These are phyloP conservation scores for Mucor racemosus DNA, from an alignment of 371 early-diverging fungal genomes.

Conservation along the genomic window DNA sequence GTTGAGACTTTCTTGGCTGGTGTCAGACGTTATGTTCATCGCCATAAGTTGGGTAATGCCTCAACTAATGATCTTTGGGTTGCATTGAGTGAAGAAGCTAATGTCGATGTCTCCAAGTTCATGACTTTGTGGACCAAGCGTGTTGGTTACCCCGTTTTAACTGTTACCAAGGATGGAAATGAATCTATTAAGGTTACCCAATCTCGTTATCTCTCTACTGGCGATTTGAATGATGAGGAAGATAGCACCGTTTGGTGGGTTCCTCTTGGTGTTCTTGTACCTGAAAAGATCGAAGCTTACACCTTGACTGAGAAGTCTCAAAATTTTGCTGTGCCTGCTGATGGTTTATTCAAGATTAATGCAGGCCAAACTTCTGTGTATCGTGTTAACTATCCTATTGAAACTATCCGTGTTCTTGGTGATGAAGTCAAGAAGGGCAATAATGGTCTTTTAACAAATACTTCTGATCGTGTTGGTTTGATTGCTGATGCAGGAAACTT, in stretches of 20 bases:
- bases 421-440: constrained; percentile 56
- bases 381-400: constrained; percentile 73
- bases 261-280: constrained; percentile 61
- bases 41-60: constrained; percentile 82
- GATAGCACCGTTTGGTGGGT: constrained; percentile 63
- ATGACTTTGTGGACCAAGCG: constrained; percentile 87
- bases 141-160: constrained; percentile 82
- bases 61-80: constrained; percentile 84
- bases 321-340: constrained; percentile 43
- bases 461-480: constrained; percentile 73
- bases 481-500: constrained; percentile 68
- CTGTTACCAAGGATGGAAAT: constrained; percentile 58
- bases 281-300: constrained; percentile 35
- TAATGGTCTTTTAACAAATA: constrained; percentile 54
- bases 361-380: constrained; percentile 66
- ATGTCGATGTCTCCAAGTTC: constrained; percentile 71
- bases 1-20: constrained; percentile 69
- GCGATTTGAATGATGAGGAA: constrained; percentile 69
- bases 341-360: constrained; percentile 60
- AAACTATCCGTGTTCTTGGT: constrained; percentile 58
- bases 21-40: constrained; percentile 78
- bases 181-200: constrained; percentile 69
- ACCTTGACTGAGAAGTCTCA: constrained; percentile 54
- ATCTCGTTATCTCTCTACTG: constrained; percentile 78
- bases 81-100: constrained; percentile 72